Base-by-base conservation (phyloP, 495 filamentous ascomycete species). In the Usnea hakonensis region DNA sequence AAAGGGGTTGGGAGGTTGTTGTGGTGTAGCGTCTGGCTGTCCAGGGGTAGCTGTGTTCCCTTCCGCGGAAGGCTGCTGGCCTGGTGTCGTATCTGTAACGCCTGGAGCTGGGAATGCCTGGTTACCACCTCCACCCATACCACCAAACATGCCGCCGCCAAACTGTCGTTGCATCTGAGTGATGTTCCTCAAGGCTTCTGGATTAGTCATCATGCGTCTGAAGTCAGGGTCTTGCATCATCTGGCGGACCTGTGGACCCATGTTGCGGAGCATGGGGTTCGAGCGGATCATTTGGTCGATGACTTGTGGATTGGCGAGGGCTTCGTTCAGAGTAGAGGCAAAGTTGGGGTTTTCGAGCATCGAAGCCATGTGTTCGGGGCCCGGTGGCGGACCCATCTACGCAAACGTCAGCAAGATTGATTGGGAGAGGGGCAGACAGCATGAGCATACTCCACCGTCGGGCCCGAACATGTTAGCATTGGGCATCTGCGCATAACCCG, bases 131-230 rank as follows among this genome's bases (percentile, higher is more conserved):
- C 70, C 68, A 55, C 77, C 80, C 62, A 74, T 67, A 23, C 77
- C 81, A 16, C 76, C 77, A 57, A 73, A 72, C 28, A 70, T 72
- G 33, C 85, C 85, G 55, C 72, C 86, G 55, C 84, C 81, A 78
- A 94, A 83, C 36, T 80, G 77, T 61, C 88, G 79, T 65, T 89
- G 86, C 83, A 97, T 86, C 60, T 89, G 84, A 46, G 89, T 79
- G 64, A 91, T 89, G 66, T 87, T 83, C 44, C 93, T 81, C 28
- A 97, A 78, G 30, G 87, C 83, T 19, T 89, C 85, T 32, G 95
- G 95, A 68, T 95, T 90, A n/a, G 92, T 93, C 82, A 99, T 86
- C 90, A 97, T 95, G 23, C 89, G 82, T 63, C 95, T 84, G 70
- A 97, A 92, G 58, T 89, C 81, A 0, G 91, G 90, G 30, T 89